Base-by-base conservation (phyloP, 2,329 filamentous ascomycete genomes). In the Phialophora expanda region DNA sequence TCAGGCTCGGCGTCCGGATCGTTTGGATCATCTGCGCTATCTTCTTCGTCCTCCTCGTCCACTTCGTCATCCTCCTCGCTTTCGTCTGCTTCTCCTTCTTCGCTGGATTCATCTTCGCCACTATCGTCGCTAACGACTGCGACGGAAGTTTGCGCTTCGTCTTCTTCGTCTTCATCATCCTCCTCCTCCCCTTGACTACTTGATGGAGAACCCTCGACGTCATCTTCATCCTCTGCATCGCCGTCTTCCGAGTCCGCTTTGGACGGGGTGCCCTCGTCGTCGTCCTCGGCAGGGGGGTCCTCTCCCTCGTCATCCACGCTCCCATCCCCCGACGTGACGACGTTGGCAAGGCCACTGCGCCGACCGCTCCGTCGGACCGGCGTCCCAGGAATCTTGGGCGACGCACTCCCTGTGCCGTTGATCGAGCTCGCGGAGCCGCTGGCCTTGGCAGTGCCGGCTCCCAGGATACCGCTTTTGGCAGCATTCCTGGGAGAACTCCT, bases 401-500 rank as follows among this genome's bases (percentile, higher is more conserved):
- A 68, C 12, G 54, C 54, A 26, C 34, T 68, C 12, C 65, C 56
- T 5, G 56, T 56, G 8, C 64, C 58, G 34, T 28, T 61, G 26
- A 32, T 62, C 24, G 28, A 46, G 41, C 62, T 69, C 34, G 64
- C 70, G 59, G 67, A 66, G 30, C 66, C 55, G 41, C 62, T 38
- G n/a, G 22, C 14, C 20, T 41, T 34, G 7, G 9, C 53, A 30
- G 30, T n/a, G 22, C 22, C 5, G 28, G 3, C 30, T 24, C 44
- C 46, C 2, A 20, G 20, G 4, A 22, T 7, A 4, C 32, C 51
- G 46, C 32, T 66, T 4, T 59, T 46, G 17, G 56, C 54, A 41
- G 67, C 65, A 48, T 72, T 67, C 20, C 70, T 60, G 12, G 70
- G 70, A 2, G 67, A 70, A 53, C 69, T 71, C 30, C 70, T 68